phyloP scores from a whole-genome alignment of 2,329 filamentous ascomycete genomes.

The Sclerotinia nivalis region DNA sequence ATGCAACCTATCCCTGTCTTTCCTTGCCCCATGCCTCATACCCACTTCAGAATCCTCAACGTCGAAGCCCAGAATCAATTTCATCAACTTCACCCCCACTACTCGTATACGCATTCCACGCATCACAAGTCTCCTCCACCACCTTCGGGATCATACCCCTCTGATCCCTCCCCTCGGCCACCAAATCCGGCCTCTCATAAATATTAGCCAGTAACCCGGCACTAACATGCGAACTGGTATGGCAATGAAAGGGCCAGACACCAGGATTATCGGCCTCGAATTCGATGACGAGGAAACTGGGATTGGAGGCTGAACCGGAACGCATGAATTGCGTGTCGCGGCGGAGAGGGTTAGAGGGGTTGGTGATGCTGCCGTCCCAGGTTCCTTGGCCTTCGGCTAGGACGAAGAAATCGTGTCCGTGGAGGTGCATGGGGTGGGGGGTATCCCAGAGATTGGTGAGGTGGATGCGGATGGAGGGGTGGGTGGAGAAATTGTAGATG shows the following conservation, averaged over 20 bases:
- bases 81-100: slow-evolving; percentile 48
- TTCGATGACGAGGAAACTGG: slow-evolving; percentile 46
- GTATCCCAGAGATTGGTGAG: slow-evolving; percentile 45
- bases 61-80: slow-evolving; percentile 51
- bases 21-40: too few relatives aligned
- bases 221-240: slow-evolving; percentile 52
- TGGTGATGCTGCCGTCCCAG: slow-evolving; percentile 41
- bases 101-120: slow-evolving; percentile 53
- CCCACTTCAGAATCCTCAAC: slow-evolving; percentile 1
- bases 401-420: slow-evolving; percentile 72
- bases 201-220: slow-evolving; percentile 45
- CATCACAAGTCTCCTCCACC: slow-evolving; percentile 52
- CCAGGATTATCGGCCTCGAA: slow-evolving; percentile 53
- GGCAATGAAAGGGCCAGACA: slow-evolving; percentile 53
- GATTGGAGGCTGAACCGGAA: slow-evolving; percentile 39
- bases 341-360: slow-evolving; percentile 52
- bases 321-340: slow-evolving; percentile 52
- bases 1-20: background rate
- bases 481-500: slow-evolving; percentile 48
- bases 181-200: slow-evolving; percentile 41
- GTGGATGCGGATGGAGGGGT: slow-evolving; percentile 8
- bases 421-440: slow-evolving; percentile 66
- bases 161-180: slow-evolving; percentile 34
- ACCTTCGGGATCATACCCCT: slow-evolving; percentile 47
- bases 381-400: slow-evolving; percentile 51